Evolutionary conservation across 2,329 filamentous ascomycete species (phyloP), one percentile per base, ranked within the genome.

Genomic region (Ramularia endophylla): DNA sequence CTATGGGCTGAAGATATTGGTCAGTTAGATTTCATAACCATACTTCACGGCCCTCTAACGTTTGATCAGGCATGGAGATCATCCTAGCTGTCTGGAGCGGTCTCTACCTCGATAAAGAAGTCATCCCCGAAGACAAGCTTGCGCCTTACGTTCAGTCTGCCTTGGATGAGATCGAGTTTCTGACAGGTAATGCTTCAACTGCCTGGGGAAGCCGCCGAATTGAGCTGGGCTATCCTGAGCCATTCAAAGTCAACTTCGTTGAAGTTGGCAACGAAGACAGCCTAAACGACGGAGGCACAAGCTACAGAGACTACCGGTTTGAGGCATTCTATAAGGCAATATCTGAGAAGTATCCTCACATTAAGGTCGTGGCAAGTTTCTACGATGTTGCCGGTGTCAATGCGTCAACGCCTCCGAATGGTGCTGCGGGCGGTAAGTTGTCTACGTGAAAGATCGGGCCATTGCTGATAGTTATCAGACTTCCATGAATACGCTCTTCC

Each of bases 241-340:
- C 81, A 0, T 84, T 77, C 64, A 65, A 58, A 20, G 67, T 85
- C 36, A 66, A 72, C 8, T 80, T 75, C 51, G 75, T 84, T 40
- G 81, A 84, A 60, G 64, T 84, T 31, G 81, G 81, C 44, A 84
- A 85, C 57, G 81, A 85, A 57, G 81, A 85, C 52, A 76, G 75
- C 66, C 70, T 82, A 3, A 71, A 68, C 18, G 69, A 69, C 3
- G 73, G 70, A 53, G 55, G 53, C 50, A 56, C 39, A 32, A 55
- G 39, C 30, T 65, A 53, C 53, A 55, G 17, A 53, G 67, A 70
- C 36, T 70, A 75, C 43, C 73, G 80, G 3, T 81, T 82, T 57
- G 66, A 70, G 4, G 63, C 70, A 51, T 80, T 83, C 61, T 68
- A 80, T 46, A 60, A 78, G 28, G 79, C 78, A 12, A 78, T 83